Base-by-base conservation (phyloP, 495 filamentous ascomycete species). In the Neurospora sublineolata region DNA sequence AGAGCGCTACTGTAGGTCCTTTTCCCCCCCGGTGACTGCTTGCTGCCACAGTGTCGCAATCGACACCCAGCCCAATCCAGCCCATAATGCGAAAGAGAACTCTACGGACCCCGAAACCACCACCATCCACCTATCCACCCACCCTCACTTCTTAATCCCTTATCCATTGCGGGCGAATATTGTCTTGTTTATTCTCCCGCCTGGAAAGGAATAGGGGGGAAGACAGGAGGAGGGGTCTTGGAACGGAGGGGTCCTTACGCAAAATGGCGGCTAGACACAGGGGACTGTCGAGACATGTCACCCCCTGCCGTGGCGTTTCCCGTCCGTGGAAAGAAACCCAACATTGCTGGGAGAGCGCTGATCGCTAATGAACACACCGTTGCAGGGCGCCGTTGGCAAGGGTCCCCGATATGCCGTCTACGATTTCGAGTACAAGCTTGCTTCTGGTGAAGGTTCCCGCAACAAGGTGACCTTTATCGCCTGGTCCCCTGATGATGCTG, bases 381-480 rank as follows among this genome's bases (percentile, higher is more conserved):
- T 72, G 82, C 69, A 87, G 85, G 84, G 86, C 39, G 85, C 84
- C 73, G 83, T 88, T 71, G 86, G 86, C 81, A 89, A 91, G 78
- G 93, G 92, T 69, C 93, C 93, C 77, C 89, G 95, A 81, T 99
- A 95, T 76, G 95, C 94, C 41, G 89, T 97, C 76, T 99, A 94
- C 82, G 96, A 86, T 76, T 91, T 98, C 79, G 89, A 94, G 82
- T 98, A 93, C 80, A 88, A 91, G 73, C 84, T 94, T 71, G 86
- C 86, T 70, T 85, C 81, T 69, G 92, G 91, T 72, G 94, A 97
- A 84, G 94, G 95, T 77, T 89, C 86, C 79, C 87, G 93, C 83
- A 94, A 87, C 88, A 99, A 99, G 88, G 95, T 99, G 77, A 90
- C 92, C 75, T 97, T 98, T 85, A 92, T 97, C 78, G 87, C 91